A percentile compares a stretch with the other conserved stretches of the same genome.
phyloP scores from a whole-genome alignment of 305 asterid species.

The Fraxinus greggii region DNA sequence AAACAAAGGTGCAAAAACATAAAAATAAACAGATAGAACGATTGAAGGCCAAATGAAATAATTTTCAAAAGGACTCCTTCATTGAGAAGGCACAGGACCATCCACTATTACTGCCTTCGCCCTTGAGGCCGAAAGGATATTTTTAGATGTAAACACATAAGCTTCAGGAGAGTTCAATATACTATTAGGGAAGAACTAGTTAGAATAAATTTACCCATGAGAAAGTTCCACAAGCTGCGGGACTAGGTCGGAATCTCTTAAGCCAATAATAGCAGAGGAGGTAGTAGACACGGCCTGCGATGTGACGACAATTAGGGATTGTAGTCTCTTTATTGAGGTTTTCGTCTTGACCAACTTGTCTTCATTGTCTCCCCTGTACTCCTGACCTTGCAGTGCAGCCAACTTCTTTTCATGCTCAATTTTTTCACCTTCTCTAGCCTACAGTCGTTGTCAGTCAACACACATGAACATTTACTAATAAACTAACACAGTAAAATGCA shows the following conservation, averaged over 20 bases:
- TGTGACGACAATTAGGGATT: constrained; percentile 77
- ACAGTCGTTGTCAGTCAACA: constrained; percentile 17
- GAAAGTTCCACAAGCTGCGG: constrained; percentile 97
- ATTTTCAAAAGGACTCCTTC: background rate
- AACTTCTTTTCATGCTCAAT: constrained; percentile 86
- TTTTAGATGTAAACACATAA: background rate
- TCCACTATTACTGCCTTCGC: background rate
- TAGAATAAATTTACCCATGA: constrained; percentile 60
- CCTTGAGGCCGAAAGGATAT: background rate
- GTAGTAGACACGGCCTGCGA: constrained; percentile 96
- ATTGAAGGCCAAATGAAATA: background rate
- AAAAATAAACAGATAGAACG: background rate
- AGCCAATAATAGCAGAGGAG: constrained; percentile 67
- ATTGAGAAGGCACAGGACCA: background rate
- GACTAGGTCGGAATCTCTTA: constrained; percentile 80
- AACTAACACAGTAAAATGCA: background rate
- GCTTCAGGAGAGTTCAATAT: background rate
- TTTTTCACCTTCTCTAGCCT: constrained; percentile 93
- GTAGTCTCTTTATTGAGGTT: constrained; percentile 72
- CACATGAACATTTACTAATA: background rate
- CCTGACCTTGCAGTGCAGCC: constrained; percentile 76
- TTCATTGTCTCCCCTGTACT: constrained; percentile 59
- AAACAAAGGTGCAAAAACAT: background rate
- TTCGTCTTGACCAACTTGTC: constrained; percentile 89
- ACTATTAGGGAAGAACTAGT: background rate